These are phyloP conservation scores for Thecaphora frezii DNA, from an alignment of 1,284 basidiomycete species.

Conservation along the genomic window DNA sequence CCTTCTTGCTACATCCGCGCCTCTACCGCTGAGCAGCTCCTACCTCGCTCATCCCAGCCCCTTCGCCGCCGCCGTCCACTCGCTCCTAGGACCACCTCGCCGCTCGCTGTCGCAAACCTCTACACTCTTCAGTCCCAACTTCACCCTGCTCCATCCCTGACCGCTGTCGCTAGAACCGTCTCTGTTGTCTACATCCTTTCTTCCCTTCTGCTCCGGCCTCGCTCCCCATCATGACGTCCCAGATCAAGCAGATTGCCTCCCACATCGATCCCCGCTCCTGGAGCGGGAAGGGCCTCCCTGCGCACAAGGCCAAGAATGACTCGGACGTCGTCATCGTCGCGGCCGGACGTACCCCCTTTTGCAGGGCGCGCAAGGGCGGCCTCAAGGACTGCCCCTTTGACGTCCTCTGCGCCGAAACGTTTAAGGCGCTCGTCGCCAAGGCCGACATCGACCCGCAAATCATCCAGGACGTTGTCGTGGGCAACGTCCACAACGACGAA, in stretches of 20 bases:
- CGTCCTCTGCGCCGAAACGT: slow-evolving; percentile 27
- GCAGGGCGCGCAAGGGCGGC: slow-evolving; percentile 74
- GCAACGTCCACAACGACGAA: slow-evolving; percentile 48
- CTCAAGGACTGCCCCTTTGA: slow-evolving; percentile 69
- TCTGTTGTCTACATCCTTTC: too few species aligned
- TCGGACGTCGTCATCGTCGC: slow-evolving; percentile 72
- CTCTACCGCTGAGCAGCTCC: too few species aligned
- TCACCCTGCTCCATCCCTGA: too few species aligned
- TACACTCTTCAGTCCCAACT: too few species aligned
- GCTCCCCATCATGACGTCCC: too few species aligned
- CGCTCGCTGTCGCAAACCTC: too few species aligned
- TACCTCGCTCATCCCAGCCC: too few species aligned
- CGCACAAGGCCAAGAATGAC: slow-evolving; percentile 45
- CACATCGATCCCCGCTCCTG: slow-evolving; percentile 53
- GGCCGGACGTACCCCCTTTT: slow-evolving; percentile 76
- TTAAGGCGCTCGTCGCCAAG: slow-evolving; percentile 67
- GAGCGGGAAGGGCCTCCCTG: slow-evolving; percentile 44
- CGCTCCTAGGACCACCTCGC: too few species aligned
- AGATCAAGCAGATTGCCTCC: slow-evolving; percentile 46
- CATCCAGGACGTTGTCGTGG: slow-evolving; percentile 78
- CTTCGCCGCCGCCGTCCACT: too few species aligned
- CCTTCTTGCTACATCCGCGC: too few species aligned
- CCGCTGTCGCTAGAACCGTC: too few species aligned
- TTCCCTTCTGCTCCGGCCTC: too few species aligned
- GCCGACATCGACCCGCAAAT: slow-evolving; percentile 70